These are phyloP conservation scores for Balakata baccata DNA, from an alignment of 345 rosid species.

Conservation along the genomic window DNA sequence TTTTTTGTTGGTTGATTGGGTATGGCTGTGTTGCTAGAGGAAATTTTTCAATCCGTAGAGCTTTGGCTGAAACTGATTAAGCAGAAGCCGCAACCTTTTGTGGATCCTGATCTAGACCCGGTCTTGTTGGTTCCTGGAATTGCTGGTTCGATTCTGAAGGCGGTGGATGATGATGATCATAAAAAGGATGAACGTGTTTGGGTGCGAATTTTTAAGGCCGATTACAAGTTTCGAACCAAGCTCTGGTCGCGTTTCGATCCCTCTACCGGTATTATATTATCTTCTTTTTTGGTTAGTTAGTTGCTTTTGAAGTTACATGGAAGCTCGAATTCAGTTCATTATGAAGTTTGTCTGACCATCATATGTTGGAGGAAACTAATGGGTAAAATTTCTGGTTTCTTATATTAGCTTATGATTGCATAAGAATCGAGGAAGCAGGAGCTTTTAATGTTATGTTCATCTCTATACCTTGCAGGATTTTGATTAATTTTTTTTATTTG, in stretches of 20 bases:
- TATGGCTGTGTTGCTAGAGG: constrained; percentile 68
- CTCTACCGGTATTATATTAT: constrained; percentile 48
- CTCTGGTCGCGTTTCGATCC: constrained; percentile 95
- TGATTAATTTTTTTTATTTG: not conserved
- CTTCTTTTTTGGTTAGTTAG: not conserved
- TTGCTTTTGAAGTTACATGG: not conserved
- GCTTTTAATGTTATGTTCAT: not conserved
- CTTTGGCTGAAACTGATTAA: constrained; percentile 53
- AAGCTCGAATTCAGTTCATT: not conserved
- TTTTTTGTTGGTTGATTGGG: not conserved
- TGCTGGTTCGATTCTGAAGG: constrained; percentile 79
- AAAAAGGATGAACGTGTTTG: constrained; percentile 67
- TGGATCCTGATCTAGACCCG: constrained; percentile 84
- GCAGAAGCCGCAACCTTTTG: constrained; percentile 51
- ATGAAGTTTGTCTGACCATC: not conserved
- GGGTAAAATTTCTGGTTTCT: not conserved
- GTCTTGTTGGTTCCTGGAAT: constrained; percentile 85
- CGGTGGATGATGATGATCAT: constrained; percentile 56
- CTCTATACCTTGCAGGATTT: not conserved
- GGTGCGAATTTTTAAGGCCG: constrained; percentile 84
- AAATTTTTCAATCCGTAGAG: constrained; percentile 70
- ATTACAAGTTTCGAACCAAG: constrained; percentile 66
- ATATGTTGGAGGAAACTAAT: not conserved
- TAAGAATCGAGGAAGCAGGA: not conserved
- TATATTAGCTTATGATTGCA: not conserved